Base-by-base conservation (phyloP, 139 green algal species). In the Chlamydomonas sp. region DNA sequence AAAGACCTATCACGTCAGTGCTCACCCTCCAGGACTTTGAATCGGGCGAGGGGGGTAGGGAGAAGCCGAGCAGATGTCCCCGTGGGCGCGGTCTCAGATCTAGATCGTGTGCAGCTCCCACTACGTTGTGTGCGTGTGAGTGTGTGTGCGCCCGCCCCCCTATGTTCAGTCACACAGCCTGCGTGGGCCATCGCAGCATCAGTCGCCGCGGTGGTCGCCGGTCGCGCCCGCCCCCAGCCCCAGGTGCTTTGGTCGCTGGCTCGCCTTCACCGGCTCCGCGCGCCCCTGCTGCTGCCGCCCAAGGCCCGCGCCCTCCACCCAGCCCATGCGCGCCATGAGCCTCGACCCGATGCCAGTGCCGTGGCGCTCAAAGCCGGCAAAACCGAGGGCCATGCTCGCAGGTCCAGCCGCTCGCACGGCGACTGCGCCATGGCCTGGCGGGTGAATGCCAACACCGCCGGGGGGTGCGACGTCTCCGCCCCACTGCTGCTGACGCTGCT, bases 261-360 rank as follows among this genome's bases (percentile, higher is more conserved):
- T 29, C 3, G 75, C 48, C 24, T 60, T 50, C 35, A 85, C 34
- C 13, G 79, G 79, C 65, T 80, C 75, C 24, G 72, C 35, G 33
- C 65, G 39, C 20, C 79, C 79, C 69, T 81, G 75, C 47, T 71
- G 36, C 34, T 29, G 63, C 26, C 72, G 26, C 5, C 75, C 75
- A 34, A 81, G 36, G 0, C 75, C 75, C 29, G 69, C 35, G 3
- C 75, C 75, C 54, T 72, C 69, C 3, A 24, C 2, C 79, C 79
- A 81, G 22, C 75, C 79, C 79, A 81, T 81, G 6, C 36, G 30
- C 24, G 5, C 68, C 72, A 85, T 74, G 20, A 85, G 35, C 65
- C 72, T 47, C 2, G 69, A 79, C 0, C 79, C 79, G 26, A 81
- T 76, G 48, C 79, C 72, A 0, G 3, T 69, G 26, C 71, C 77